Base-by-base conservation (phyloP, 192 early-diverging fungal species). In the Cetraspora pellucida region DNA sequence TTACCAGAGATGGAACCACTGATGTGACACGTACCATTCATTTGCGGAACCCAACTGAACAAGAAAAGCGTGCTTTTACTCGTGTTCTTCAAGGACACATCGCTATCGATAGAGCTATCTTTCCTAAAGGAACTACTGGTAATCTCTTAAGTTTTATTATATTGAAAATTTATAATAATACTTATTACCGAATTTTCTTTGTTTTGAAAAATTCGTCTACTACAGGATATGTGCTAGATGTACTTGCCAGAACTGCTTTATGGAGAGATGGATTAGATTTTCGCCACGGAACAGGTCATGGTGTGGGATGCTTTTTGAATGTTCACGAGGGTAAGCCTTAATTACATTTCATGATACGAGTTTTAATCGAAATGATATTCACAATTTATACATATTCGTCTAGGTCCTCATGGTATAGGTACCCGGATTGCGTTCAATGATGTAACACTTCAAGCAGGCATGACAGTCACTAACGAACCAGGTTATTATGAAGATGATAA, bases 11-110 rank as follows among this genome's bases (percentile, higher is more conserved):
- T 73, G 97, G 97, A 63, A 99, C 97, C 21, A 99, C 97, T 1
- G 97, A 99, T 83, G 90, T 93, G n/a, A 99, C 97, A 5, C 92
- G 97, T 65, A 99, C 97, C 1, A 78, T 91, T 23, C 95, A 98
- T 82, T 97, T 98, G 85, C 91, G 91, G 50, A 85, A 86, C 44
- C 96, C 96, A 23, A 90, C 90, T 10, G 90, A 82, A 3, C 89
- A 92, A 83, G 92, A 99, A 82, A 94, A 91, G 82, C 92, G 95
- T 68, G 93, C 93, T 81, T 98, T 94, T 82, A 99, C 97, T 11
- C 90, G 96, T n/a, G 97, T 99, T 74, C 87, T 99, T 28, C 95
- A 99, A 85, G 97, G 97, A 45, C 97, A 99, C 77, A 98, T 98
- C 82, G 91, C 93, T 46, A 88, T 98, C 68, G 96, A 97, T 77